Evolutionary conservation across 2,329 filamentous ascomycete genomes (phyloP), one percentile per base, ranked within the genome.

Genomic region (Aquanectria penicillioides): DNA sequence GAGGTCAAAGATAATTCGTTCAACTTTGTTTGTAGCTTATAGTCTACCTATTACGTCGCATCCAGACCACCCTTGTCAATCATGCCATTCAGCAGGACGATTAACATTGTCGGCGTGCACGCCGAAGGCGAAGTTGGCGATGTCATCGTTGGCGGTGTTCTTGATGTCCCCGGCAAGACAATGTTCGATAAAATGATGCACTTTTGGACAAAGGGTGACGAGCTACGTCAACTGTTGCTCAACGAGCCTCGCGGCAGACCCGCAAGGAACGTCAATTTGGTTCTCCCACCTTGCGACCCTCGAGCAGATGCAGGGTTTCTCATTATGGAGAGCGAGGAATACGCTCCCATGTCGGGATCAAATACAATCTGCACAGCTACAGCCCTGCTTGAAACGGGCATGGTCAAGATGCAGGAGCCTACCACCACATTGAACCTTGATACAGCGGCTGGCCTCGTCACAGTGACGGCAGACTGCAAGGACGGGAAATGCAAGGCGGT

Each of bases 141-240:
- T 64, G 81, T 83, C 11, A 75, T 83, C 40, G 74, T 77, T 10
- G 79, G 80, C 13, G 81, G 80, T 15, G 78, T 83, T 3, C 71
- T 78, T 1, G 79, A 83, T 28, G 71, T 75, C 1, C 68, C 73
- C 2, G 77, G 75, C 10, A 75, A 75, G 26, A 81, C 77, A 15
- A 82, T 83, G 80, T 79, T 74, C 56, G 79, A 82, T 4, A 83
- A 83, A 61, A 65, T 83, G 15, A 62, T 73, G 4, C 69, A 81
- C 62, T 79, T 82, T 59, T 4, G 23, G 57, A 69, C 66, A 4
- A 69, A 80, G 25, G 69, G 75, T 6, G 80, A 82, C 50, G 53
- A 72, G 17, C 58, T 81, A 2, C 76, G 80, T 3, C 69, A 78
- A 29, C 67, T 82, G 5, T 66, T 82, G 2, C 68, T 82, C 37